Percentiles rank a stretch among this genome's conserved stretches.
Evolutionary conservation across 495 filamentous ascomycete genomes (phyloP).

Genomic region (Penicillium angulare): DNA sequence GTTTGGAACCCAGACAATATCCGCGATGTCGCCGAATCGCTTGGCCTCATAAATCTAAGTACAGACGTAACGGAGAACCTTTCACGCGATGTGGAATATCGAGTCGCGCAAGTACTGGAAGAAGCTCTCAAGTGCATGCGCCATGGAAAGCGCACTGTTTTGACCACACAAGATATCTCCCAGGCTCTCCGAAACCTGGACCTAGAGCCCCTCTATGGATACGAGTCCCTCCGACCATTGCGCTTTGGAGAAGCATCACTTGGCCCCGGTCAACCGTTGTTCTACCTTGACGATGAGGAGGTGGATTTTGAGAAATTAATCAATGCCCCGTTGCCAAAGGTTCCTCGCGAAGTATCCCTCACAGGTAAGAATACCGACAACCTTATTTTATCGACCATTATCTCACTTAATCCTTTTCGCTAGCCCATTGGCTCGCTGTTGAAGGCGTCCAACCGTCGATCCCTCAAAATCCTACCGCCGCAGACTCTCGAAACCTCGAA

Average conservation of each 20-base stretch:
- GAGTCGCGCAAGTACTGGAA: constrained; percentile 84
- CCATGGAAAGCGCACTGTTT: constrained; percentile 73
- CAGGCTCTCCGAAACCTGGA: constrained; percentile 81
- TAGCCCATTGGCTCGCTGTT: constrained; percentile 93
- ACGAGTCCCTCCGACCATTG: constrained; percentile 82
- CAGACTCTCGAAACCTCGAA: constrained; percentile 77
- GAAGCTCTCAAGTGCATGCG: constrained; percentile 96
- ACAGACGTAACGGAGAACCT: constrained; percentile 83
- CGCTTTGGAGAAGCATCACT: constrained; percentile 91
- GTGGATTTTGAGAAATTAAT: constrained; percentile 98
- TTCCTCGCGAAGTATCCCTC: constrained; percentile 88
- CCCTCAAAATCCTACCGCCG: constrained; percentile 87
- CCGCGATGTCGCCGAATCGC: constrained; percentile 89
- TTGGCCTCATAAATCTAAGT: constrained; percentile 75
- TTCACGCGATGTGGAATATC: constrained; percentile 91
- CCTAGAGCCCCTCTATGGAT: constrained; percentile 93
- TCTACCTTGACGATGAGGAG: constrained; percentile 98
- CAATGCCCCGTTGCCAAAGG: constrained; percentile 90
- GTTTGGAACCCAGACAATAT: constrained; percentile 98
- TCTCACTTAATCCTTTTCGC: too few relatives aligned
- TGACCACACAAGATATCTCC: constrained; percentile 82
- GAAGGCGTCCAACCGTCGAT: constrained; percentile 96
- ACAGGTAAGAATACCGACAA: too few relatives aligned
- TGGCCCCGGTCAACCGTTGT: constrained; percentile 91
- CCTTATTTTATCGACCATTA: background rate